A percentile compares a stretch with the other conserved stretches of the same genome.
phyloP scores from a whole-genome alignment of 2,329 filamentous ascomycete genomes.

The Graphiopsis chlorocephala region DNA sequence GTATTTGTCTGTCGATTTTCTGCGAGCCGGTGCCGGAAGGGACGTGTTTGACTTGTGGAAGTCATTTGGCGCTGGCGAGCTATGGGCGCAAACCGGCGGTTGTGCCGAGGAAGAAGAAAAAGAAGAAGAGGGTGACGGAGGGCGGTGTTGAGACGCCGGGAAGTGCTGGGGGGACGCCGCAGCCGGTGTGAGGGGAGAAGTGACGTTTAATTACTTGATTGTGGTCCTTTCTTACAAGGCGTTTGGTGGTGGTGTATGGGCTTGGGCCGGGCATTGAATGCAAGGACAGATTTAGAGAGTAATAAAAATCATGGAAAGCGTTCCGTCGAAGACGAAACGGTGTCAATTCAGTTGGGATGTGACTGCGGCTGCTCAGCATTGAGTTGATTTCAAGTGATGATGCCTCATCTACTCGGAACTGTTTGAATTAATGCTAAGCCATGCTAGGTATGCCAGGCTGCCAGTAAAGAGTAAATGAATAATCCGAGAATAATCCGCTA shows the following conservation, averaged over 20 bases:
- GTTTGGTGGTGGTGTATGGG: neutral
- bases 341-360: too few relatives aligned
- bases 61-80: slow-evolving; percentile 69
- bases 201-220: neutral
- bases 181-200: neutral
- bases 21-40: slow-evolving; percentile 64
- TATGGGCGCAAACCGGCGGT: slow-evolving; percentile 78
- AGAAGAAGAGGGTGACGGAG: slow-evolving; percentile 62
- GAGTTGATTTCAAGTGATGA: too few relatives aligned
- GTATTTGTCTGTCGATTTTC: slow-evolving; percentile 92
- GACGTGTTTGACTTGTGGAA: slow-evolving; percentile 80
- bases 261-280: neutral
- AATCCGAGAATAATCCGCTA: neutral
- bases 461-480: neutral
- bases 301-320: neutral
- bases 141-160: slow-evolving; percentile 28
- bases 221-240: slow-evolving; percentile 1
- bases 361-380: too few relatives aligned
- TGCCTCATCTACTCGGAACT: too few relatives aligned
- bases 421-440: neutral
- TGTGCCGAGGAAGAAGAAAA: slow-evolving; percentile 68
- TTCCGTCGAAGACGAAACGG: neutral
- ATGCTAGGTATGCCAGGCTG: slow-evolving; percentile 1
- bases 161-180: slow-evolving; percentile 10
- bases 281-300: neutral